Conservation (phyloP, 495 filamentous ascomycete species). For the Aspergillus steynii region DNA sequence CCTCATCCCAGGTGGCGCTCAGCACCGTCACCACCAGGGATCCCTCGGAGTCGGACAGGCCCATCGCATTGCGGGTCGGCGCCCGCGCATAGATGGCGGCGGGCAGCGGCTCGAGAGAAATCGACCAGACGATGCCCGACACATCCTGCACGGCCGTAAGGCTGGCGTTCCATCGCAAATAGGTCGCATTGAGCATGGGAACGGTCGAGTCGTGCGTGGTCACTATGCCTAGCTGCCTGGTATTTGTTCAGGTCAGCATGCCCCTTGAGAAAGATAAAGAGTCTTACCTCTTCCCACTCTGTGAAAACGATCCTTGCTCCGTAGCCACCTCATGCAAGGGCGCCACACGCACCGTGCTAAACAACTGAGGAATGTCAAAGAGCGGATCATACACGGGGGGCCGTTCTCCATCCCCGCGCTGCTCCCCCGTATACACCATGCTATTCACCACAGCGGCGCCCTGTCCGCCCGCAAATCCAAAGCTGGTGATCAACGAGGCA, state of each 20-base stretch:
- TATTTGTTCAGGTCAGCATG: not conserved
- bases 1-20: conserved; percentile 21
- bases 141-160: conserved; percentile 14
- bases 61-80: conserved; percentile 17
- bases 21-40: conserved; percentile 18
- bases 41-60: conserved; percentile 13
- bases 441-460: conserved; percentile 16
- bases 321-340: conserved; percentile 37
- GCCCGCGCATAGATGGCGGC: conserved; percentile 20
- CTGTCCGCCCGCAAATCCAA: conserved; percentile 7
- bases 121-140: conserved; percentile 19
- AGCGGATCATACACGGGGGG: conserved; percentile 31
- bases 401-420: conserved; percentile 20
- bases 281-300: conserved; percentile 14
- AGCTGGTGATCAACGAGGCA: conserved; percentile 28
- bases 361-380: conserved; percentile 24
- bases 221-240: conserved; percentile 10
- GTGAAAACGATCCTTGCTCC: conserved; percentile 18
- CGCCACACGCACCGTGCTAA: conserved; percentile 32
- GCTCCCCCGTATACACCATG: conserved; percentile 23
- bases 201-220: conserved; percentile 17
- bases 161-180: conserved; percentile 17
- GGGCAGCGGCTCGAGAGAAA: conserved; percentile 29
- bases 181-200: conserved; percentile 18
- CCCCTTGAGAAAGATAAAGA: not conserved